phyloP scores from a whole-genome alignment of 768 basidiomycete genomes.

The Amanita polypyramis region DNA sequence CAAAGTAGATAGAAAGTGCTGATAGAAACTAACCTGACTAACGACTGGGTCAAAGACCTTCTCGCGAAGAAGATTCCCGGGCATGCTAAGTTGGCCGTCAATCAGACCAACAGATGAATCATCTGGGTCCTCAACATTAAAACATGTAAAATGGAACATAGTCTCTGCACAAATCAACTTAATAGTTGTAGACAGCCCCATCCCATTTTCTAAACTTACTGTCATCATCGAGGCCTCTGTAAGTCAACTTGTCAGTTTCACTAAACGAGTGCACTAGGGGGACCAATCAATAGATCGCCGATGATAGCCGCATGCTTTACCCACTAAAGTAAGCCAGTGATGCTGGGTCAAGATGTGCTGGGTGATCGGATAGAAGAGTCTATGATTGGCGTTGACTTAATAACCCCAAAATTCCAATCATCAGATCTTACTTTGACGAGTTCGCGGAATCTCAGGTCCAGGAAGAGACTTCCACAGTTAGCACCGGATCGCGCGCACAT shows the following conservation, averaged over 20 bases:
- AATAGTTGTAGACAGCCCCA: background rate
- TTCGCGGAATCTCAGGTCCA: conserved; percentile 79
- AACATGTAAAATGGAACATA: conserved; percentile 85
- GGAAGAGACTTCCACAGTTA: conserved; percentile 80
- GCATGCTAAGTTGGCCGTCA: conserved; percentile 78
- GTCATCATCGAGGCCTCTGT: conserved; percentile 65
- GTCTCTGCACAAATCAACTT: conserved; percentile 35
- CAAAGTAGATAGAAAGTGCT: conserved; percentile 6
- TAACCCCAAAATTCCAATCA: background rate
- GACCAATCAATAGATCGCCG: conserved; percentile 5
- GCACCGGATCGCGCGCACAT: conserved; percentile 82
- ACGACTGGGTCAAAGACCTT: conserved; percentile 92
- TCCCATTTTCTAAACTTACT: conserved; percentile 30
- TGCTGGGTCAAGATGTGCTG: conserved; percentile 72
- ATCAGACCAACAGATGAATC: conserved; percentile 72
- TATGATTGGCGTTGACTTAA: conserved; percentile 10
- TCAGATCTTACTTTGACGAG: conserved; percentile 45
- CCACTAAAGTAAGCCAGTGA: conserved; percentile 75
- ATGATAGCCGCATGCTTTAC: conserved; percentile 12
- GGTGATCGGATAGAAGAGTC: conserved; percentile 68
- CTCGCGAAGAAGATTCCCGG: conserved; percentile 65
- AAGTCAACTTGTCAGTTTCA: conserved; percentile 79
- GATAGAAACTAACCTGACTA: conserved; percentile 41
- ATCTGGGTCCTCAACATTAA: conserved; percentile 77
- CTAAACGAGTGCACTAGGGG: conserved; percentile 70